A percentile compares a stretch with the other conserved stretches of the same genome.
These are phyloP conservation scores for Rhazya stricta DNA, from an alignment of 257 asterid species.

Conservation along the genomic window DNA sequence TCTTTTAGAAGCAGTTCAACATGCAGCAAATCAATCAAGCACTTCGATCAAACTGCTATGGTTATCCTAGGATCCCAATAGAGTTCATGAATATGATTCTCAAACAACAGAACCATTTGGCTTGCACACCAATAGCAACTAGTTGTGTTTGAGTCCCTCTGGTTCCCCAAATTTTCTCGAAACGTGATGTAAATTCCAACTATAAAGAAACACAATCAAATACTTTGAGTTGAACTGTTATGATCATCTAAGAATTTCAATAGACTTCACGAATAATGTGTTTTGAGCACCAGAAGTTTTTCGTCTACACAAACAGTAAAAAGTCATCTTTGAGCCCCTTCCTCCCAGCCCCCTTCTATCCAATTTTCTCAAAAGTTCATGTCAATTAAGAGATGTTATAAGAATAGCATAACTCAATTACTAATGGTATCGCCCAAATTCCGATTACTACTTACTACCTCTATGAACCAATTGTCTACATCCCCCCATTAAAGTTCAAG, in stretches of 20 bases:
- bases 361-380: not conserved
- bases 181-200: not conserved
- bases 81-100: not conserved
- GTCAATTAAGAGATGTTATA: not conserved
- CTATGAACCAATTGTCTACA: not conserved
- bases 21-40: not conserved
- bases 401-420: no score
- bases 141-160: not conserved
- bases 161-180: not conserved
- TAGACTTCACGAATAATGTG: no score
- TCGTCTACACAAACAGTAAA: not conserved
- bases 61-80: not conserved
- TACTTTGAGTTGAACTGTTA: no score
- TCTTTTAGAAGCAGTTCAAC: slow-evolving; percentile 1
- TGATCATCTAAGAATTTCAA: no score
- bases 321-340: not conserved
- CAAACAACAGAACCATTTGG: not conserved
- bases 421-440: not conserved
- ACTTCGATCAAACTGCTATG: not conserved
- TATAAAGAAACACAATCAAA: not conserved
- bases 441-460: not conserved
- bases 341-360: not conserved
- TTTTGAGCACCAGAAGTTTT: no score
- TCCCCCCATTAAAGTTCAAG: not conserved
- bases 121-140: not conserved